A percentile compares a stretch with the other conserved stretches of the same genome.
These are phyloP conservation scores for Naganishia vaughanmartiniae DNA, from an alignment of 768 basidiomycete species.

Conservation along the genomic window DNA sequence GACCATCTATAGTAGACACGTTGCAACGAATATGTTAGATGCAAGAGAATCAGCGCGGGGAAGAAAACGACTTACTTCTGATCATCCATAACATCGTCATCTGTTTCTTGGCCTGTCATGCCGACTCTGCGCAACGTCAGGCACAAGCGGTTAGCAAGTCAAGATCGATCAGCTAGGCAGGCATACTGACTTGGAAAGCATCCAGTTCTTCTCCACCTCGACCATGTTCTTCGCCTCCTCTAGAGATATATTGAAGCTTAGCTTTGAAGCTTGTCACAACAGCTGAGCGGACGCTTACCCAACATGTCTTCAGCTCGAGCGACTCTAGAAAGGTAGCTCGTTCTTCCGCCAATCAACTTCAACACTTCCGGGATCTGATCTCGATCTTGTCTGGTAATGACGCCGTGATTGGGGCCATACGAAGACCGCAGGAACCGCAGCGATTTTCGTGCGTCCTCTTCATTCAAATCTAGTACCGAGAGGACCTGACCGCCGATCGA, in stretches of 20 bases:
- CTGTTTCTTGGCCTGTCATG: constrained; percentile 44
- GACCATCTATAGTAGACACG: constrained; percentile 30
- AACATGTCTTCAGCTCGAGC: constrained; percentile 65
- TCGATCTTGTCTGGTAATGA: constrained; percentile 1
- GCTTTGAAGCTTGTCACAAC: background rate
- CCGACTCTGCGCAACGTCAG: background rate
- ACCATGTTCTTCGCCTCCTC: constrained; percentile 65
- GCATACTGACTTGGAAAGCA: constrained; percentile 60
- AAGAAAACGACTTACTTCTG: constrained; percentile 55
- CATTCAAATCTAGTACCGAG: constrained; percentile 68
- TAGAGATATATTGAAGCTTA: background rate
- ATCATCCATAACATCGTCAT: constrained; percentile 64
- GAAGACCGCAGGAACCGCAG: constrained; percentile 59
- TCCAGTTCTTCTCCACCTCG: constrained; percentile 73
- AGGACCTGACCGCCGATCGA: constrained; percentile 57
- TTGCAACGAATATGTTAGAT: background rate
- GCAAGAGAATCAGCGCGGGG: background rate
- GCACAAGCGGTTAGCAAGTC: no score
- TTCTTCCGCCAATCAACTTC: constrained; percentile 69
- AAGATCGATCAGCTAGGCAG: background rate
- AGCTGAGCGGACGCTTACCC: constrained; percentile 41
- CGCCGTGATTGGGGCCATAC: constrained; percentile 41
- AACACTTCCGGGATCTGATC: constrained; percentile 55
- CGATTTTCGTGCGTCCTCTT: constrained; percentile 62
- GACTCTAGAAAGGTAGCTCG: constrained; percentile 71